phyloP scores from a whole-genome alignment of 1,284 basidiomycete genomes.

The Trichosporon inkin region DNA sequence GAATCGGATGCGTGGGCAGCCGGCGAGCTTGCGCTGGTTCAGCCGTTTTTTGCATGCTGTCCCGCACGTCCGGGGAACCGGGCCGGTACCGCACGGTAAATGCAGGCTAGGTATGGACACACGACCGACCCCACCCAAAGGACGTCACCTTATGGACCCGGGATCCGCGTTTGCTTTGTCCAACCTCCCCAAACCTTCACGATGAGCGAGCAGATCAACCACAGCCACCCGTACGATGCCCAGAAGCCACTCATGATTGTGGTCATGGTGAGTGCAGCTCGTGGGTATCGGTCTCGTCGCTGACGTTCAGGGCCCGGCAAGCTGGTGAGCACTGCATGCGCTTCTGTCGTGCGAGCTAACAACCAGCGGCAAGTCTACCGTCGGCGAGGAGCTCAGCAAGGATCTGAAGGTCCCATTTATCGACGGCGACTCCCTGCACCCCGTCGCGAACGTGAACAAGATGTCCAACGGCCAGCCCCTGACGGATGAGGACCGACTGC shows the following conservation, averaged over 20 bases:
- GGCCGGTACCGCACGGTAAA: conserved; percentile 8
- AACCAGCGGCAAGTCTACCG: conserved; percentile 76
- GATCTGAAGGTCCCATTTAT: conserved; percentile 68
- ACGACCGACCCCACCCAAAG: background rate
- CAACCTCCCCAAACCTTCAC: background rate
- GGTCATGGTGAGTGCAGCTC: conserved; percentile 43
- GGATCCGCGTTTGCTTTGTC: background rate
- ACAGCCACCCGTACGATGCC: conserved; percentile 7
- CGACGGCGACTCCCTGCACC: conserved; percentile 88
- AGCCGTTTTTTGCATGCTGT: background rate
- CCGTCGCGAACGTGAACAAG: conserved; percentile 75
- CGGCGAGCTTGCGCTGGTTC: background rate
- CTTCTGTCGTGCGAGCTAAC: background rate
- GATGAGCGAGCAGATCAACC: conserved; percentile 4
- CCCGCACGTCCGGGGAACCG: background rate
- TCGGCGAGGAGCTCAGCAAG: conserved; percentile 64
- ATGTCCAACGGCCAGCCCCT: conserved; percentile 78
- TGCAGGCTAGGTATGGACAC: background rate
- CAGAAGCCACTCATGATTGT: conserved; percentile 46
- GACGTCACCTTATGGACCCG: background rate
- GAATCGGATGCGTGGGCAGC: background rate
- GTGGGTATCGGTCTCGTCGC: background rate
- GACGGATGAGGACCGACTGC: conserved; percentile 74
- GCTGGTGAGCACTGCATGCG: conserved; percentile 32
- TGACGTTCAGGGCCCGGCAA: conserved; percentile 37